Percentiles rank a stretch among this genome's conserved stretches.
Evolutionary conservation across 2,329 filamentous ascomycete genomes (phyloP).

Genomic region (Pseudocercospora pini-densiflorae): DNA sequence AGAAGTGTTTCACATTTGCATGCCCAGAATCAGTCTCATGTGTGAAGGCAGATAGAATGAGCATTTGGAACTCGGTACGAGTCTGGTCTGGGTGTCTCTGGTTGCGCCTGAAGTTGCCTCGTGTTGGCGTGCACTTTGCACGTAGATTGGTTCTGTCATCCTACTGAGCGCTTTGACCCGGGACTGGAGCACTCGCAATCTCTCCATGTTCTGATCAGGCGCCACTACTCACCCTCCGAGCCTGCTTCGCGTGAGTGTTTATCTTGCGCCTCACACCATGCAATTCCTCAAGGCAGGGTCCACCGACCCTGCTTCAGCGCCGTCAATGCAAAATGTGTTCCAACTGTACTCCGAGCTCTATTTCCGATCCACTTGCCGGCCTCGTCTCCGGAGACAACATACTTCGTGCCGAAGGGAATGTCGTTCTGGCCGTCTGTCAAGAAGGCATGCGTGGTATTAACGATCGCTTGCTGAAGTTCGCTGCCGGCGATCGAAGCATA

Average conservation of each 20-base stretch:
- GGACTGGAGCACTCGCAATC: too few species aligned
- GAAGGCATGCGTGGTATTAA: slow-evolving; percentile 33
- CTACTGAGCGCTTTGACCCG: too few species aligned
- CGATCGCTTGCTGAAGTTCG: slow-evolving; percentile 25
- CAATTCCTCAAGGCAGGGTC: slow-evolving; percentile 9
- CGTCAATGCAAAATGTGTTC: slow-evolving; percentile 31
- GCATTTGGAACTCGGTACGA: too few species aligned
- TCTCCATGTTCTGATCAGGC: not conserved
- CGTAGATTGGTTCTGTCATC: too few species aligned
- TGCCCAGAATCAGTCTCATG: too few species aligned
- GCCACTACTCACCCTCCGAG: not conserved
- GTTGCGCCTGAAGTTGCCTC: too few species aligned
- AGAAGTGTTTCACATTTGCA: too few species aligned
- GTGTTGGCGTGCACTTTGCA: too few species aligned
- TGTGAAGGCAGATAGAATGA: too few species aligned
- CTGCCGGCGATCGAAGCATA: slow-evolving; percentile 28
- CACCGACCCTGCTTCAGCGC: slow-evolving; percentile 31
- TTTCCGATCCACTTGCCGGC: slow-evolving; percentile 33
- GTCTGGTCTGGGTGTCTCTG: too few species aligned
- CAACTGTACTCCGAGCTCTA: slow-evolving; percentile 32
- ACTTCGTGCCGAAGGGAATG: slow-evolving; percentile 38
- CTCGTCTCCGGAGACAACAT: slow-evolving; percentile 26
- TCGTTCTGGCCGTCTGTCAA: slow-evolving; percentile 31
- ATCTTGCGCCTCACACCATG: too few species aligned
- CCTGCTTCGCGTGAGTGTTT: too few species aligned